These are phyloP conservation scores for Raffaelea arxii DNA, from an alignment of 2,329 filamentous ascomycete genomes.

Conservation along the genomic window DNA sequence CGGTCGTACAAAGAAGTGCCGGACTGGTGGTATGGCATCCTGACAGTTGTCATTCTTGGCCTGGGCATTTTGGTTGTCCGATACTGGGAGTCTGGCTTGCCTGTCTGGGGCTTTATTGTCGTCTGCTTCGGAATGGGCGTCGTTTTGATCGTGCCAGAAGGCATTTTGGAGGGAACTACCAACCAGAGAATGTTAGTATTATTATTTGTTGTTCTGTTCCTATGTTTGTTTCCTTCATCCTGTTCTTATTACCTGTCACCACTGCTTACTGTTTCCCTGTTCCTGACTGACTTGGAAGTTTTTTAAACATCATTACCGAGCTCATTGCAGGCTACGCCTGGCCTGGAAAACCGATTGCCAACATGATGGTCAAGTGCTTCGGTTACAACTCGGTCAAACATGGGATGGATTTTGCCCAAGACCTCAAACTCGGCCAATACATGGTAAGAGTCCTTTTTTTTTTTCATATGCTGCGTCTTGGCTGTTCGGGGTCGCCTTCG, in stretches of 20 bases:
- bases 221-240: too few species aligned
- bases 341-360: constrained; percentile 33
- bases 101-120: constrained; percentile 22
- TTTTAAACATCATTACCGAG: constrained; percentile 36
- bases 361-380: constrained; percentile 36
- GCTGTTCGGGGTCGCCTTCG: too few species aligned
- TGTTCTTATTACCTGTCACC: background rate
- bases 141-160: constrained; percentile 32
- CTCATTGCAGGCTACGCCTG: constrained; percentile 33
- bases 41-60: constrained; percentile 16
- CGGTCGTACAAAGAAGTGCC: constrained; percentile 31
- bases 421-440: constrained; percentile 15
- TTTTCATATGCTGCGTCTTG: too few species aligned
- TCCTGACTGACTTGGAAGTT: constrained; percentile 19
- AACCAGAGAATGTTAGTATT: constrained; percentile 15
- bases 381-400: constrained; percentile 32
- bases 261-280: background rate
- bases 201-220: too few species aligned
- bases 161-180: constrained; percentile 33
- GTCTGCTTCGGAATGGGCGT: constrained; percentile 32
- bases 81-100: constrained; percentile 17
- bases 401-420: constrained; percentile 36
- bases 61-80: constrained; percentile 21
- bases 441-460: too few species aligned
- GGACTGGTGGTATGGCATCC: constrained; percentile 28